These are phyloP conservation scores for Domatiomyces catenatus DNA, from an alignment of 2,329 filamentous ascomycete genomes.

Conservation along the genomic window DNA sequence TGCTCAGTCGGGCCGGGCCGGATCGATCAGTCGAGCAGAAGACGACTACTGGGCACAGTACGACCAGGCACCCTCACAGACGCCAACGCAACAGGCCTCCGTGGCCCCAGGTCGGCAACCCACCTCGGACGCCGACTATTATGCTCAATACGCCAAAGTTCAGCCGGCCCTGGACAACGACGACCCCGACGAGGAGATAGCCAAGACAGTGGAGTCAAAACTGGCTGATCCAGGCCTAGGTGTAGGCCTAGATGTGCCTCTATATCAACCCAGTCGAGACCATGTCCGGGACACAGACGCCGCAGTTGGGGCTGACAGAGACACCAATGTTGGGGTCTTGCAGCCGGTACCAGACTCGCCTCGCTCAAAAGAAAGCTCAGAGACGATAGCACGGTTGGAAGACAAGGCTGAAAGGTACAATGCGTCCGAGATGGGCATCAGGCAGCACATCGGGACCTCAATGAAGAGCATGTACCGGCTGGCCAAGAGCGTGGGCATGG, in stretches of 20 bases:
- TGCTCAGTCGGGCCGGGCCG: slow-evolving; percentile 12
- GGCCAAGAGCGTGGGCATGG: slow-evolving; percentile 43
- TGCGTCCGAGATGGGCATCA: slow-evolving; percentile 44
- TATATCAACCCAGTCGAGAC: slow-evolving; percentile 6
- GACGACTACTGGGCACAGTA: slow-evolving; percentile 52
- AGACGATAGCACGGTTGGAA: slow-evolving; percentile 41
- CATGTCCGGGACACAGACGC: slow-evolving; percentile 1
- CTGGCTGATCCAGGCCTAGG: slow-evolving; percentile 22
- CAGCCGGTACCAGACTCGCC: slow-evolving; percentile 31
- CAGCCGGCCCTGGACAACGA: slow-evolving; percentile 50
- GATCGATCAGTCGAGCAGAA: slow-evolving; percentile 34
- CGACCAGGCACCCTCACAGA: slow-evolving; percentile 39
- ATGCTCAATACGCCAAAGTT: slow-evolving; percentile 45
- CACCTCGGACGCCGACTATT: slow-evolving; percentile 43
- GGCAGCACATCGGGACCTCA: slow-evolving; percentile 48
- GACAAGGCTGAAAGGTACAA: slow-evolving; percentile 35
- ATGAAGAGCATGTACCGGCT: slow-evolving; percentile 49
- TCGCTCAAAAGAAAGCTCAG: slow-evolving; percentile 28
- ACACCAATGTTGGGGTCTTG: slow-evolving; percentile 21
- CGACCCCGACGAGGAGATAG: slow-evolving; percentile 42
- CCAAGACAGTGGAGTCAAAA: slow-evolving; percentile 35
- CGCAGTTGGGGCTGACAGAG: slow-evolving; percentile 8
- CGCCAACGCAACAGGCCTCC: slow-evolving; percentile 30
- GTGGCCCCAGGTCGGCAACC: slow-evolving; percentile 21
- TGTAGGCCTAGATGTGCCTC: slow-evolving; percentile 13